Conservation (phyloP, 2,329 filamentous ascomycete genomes). For the Coleophoma cylindrospora region DNA sequence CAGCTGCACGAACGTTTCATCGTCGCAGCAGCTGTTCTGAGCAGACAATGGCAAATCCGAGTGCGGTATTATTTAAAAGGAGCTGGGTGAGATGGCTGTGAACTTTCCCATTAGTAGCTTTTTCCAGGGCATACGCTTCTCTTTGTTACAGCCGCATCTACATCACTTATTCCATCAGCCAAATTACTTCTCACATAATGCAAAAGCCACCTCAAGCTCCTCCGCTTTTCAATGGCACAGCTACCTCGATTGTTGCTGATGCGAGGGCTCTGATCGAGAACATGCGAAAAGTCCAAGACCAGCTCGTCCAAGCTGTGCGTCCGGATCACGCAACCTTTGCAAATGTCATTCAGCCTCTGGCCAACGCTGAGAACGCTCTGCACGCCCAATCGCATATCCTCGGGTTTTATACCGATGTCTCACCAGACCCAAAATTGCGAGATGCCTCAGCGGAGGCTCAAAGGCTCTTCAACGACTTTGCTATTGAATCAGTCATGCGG, state of each 20-base stretch:
- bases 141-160: too few relatives aligned
- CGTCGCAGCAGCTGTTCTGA: too few relatives aligned
- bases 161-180: too few relatives aligned
- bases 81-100: too few relatives aligned
- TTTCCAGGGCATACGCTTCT: too few relatives aligned
- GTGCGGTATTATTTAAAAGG: too few relatives aligned
- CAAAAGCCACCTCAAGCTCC: slow-evolving; percentile 55
- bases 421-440: slow-evolving; percentile 58
- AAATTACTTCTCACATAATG: too few relatives aligned
- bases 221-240: slow-evolving; percentile 68
- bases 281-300: slow-evolving; percentile 49
- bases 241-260: slow-evolving; percentile 22
- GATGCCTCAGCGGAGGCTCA: slow-evolving; percentile 71
- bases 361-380: slow-evolving; percentile 63
- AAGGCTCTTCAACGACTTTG: slow-evolving; percentile 66
- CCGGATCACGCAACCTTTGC: slow-evolving; percentile 42
- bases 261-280: slow-evolving; percentile 2
- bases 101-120: too few relatives aligned
- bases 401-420: slow-evolving; percentile 71
- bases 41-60: too few relatives aligned
- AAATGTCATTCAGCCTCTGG: slow-evolving; percentile 56
- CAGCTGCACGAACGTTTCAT: too few relatives aligned
- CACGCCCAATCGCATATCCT: too few relatives aligned
- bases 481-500: slow-evolving; percentile 71
- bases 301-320: slow-evolving; percentile 49